Evolutionary conservation across 371 early-diverging fungal species (phyloP).

Genomic region (Rhizopus arrhizus): DNA sequence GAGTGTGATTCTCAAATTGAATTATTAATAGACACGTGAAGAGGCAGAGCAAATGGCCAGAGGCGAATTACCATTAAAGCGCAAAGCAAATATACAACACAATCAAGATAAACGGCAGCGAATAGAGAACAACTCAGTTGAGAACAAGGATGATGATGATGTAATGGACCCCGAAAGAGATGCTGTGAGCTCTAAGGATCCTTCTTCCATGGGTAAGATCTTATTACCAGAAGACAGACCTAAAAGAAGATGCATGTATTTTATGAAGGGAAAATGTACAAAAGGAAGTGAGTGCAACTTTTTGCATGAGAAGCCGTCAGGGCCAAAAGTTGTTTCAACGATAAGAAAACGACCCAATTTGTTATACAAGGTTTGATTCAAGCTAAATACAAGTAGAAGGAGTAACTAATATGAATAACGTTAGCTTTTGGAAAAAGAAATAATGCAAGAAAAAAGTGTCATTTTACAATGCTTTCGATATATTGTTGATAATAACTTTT

Average conservation of each 20-base stretch:
- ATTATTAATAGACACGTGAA: slow-evolving; percentile 23
- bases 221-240: slow-evolving; percentile 35
- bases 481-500: slow-evolving; percentile 42
- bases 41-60: slow-evolving; percentile 31
- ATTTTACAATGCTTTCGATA: slow-evolving; percentile 53
- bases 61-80: slow-evolving; percentile 33
- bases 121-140: slow-evolving; percentile 8
- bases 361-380: slow-evolving; percentile 44
- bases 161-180: slow-evolving; percentile 55
- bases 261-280: slow-evolving; percentile 47
- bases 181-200: slow-evolving; percentile 61
- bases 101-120: slow-evolving; percentile 13
- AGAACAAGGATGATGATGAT: slow-evolving; percentile 25
- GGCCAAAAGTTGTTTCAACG: slow-evolving; percentile 17
- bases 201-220: slow-evolving; percentile 45
- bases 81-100: slow-evolving; percentile 12
- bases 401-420: not conserved
- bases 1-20: not conserved
- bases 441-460: slow-evolving; percentile 54
- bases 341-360: slow-evolving; percentile 45
- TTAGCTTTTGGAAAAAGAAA: slow-evolving; percentile 56
- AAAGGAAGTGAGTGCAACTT: slow-evolving; percentile 52
- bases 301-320: slow-evolving; percentile 45
- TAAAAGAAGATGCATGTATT: slow-evolving; percentile 48
- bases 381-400: not conserved